These are phyloP conservation scores for Solanum sparsipilum DNA, from an alignment of 257 asterid species.

Conservation along the genomic window DNA sequence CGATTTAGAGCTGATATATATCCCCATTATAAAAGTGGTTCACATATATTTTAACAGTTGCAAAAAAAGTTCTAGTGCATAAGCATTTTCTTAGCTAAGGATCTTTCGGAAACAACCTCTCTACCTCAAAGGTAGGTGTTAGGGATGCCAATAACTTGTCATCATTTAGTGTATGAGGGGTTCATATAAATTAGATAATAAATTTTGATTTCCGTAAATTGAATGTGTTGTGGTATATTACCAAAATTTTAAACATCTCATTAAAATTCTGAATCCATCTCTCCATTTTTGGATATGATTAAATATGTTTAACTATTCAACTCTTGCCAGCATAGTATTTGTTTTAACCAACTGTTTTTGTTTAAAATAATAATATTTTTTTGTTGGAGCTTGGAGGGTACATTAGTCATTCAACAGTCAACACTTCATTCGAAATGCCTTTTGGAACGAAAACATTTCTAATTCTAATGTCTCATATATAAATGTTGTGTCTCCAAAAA, in stretches of 20 bases:
- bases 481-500: not conserved
- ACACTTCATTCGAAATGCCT: not conserved
- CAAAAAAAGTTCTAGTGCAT: not conserved
- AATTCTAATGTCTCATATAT: not conserved
- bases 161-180: not conserved
- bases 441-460: not conserved
- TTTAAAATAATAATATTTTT: too few species aligned
- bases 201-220: not conserved
- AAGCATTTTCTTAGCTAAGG: not conserved
- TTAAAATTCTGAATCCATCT: too few species aligned
- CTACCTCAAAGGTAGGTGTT: not conserved
- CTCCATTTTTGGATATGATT: too few species aligned
- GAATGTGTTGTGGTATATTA: not conserved
- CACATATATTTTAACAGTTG: not conserved
- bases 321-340: too few species aligned
- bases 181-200: not conserved
- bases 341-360: too few species aligned
- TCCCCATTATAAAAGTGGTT: not conserved
- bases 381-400: not conserved
- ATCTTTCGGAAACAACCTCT: not conserved
- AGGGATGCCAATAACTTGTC: not conserved
- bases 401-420: not conserved
- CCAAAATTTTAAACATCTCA: not conserved
- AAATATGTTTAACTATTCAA: too few species aligned
- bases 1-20: too few species aligned